These are phyloP conservation scores for Linnemannia zychae DNA, from an alignment of 192 early-diverging fungal genomes.

Conservation along the genomic window DNA sequence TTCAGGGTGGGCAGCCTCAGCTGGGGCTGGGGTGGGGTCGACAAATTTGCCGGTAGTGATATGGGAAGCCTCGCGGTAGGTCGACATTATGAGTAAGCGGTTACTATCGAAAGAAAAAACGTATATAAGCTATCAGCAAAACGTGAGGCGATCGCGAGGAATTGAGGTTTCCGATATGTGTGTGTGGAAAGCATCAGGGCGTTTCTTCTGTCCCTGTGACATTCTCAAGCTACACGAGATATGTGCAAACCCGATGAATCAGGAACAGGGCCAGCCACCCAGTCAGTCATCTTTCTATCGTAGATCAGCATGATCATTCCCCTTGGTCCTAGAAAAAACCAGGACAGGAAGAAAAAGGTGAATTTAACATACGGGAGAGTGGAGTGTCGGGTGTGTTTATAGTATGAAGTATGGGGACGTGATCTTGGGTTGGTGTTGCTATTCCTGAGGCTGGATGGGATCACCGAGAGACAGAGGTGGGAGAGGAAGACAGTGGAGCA, in stretches of 20 bases:
- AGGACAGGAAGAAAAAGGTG: neutral
- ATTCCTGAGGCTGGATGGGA: neutral
- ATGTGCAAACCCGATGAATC: no score
- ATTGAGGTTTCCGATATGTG: no score
- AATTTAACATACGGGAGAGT: neutral
- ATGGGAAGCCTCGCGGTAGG: conserved; percentile 50
- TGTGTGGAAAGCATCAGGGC: no score
- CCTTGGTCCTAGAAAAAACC: neutral
- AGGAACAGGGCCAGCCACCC: no score
- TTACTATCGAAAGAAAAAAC: neutral
- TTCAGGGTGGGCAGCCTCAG: conserved; percentile 81
- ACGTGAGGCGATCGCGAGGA: neutral
- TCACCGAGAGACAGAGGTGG: neutral
- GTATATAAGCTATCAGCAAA: neutral
- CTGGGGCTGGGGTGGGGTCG: conserved; percentile 86
- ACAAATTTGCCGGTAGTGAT: conserved; percentile 69
- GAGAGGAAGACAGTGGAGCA: neutral
- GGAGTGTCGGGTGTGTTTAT: neutral
- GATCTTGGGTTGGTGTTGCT: neutral
- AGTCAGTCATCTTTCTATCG: neutral
- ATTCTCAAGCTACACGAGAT: no score
- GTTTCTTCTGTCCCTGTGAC: no score
- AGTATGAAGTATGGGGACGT: neutral
- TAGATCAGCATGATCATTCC: neutral
- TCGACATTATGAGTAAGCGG: conserved; percentile 37